phyloP scores from a whole-genome alignment of 345 rosid genomes.

The Angophora floribunda region DNA sequence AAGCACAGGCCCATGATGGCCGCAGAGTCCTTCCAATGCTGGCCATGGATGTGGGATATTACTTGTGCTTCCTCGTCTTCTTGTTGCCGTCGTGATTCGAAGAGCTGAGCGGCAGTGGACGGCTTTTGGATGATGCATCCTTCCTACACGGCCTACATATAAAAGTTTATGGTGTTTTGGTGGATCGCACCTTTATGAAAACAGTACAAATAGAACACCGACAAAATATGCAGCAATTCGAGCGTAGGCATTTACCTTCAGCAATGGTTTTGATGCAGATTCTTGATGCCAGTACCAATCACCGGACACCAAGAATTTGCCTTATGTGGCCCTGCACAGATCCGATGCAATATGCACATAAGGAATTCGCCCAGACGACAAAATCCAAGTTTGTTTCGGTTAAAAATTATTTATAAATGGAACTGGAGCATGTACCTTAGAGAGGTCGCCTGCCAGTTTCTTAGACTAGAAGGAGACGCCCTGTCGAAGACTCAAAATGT shows the following conservation, averaged over 20 bases:
- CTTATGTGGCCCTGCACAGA: neutral
- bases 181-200: too few species aligned
- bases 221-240: neutral
- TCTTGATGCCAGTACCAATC: neutral
- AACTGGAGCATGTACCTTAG: neutral
- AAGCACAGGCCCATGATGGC: neutral
- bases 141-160: neutral
- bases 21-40: fast-evolving
- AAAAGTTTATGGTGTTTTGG: neutral
- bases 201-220: neutral
- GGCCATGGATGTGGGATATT: neutral
- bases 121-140: neutral
- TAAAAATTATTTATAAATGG: neutral
- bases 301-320: neutral
- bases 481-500: neutral
- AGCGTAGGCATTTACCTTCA: neutral
- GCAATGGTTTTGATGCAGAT: neutral
- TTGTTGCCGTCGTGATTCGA: neutral
- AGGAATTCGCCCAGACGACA: neutral
- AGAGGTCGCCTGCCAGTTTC: neutral
- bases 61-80: neutral
- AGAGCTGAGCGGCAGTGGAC: neutral
- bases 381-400: neutral
- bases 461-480: neutral
- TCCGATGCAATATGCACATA: neutral